Evolutionary conservation across 331 rosid species (phyloP), one percentile per base, ranked within the genome.

Genomic region (Quercus phellos): DNA sequence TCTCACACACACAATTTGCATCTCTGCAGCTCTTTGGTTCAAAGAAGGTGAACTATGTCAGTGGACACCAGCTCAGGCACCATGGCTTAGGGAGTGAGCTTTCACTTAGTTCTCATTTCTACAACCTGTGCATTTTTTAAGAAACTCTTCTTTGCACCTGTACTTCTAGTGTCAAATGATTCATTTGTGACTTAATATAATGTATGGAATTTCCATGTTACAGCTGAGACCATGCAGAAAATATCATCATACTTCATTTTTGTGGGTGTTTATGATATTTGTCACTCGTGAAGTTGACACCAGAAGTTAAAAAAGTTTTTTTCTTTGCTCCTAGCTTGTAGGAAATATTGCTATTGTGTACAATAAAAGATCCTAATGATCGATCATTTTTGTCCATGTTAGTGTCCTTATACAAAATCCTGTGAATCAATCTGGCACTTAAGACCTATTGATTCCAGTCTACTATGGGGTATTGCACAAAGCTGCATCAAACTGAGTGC

Each of bases 1-100:
- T 81, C 53, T 19, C 74, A 50, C 53, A 34, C 68, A 18, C 43
- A 2, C 56, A 51, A 10, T 80, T 77, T 84, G 70, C 69, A 70
- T 68, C 59, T 34, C 26, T 59, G 84, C 91, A 92, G 99, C 83
- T 83, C 89, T 95, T 43, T 95, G 99, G 98, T 95, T 95, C 87
- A 87, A 89, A 82, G 97, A 92, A 86, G 94, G 92, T 3, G 98
- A 93, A 87, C 24, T 88, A 78, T 74, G 85, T 30, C 84, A 91
- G n/a, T 92, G 98, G 97, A 90, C 87, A 56, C 87, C 99, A 8
- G 75, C 85, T 42, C 94, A 79, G 46, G 86, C 86, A 63, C 90
- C 90, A 11, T 91, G 98, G 98, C 58, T 92, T 8, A 90, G 89
- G 85, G 97, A 94, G 81, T 90, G 85, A 90, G 51, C 54, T 59